Evolutionary conservation across 148 eudicot species (phyloP), one percentile per base, ranked within the genome.

Genomic region (Spergularia marina): DNA sequence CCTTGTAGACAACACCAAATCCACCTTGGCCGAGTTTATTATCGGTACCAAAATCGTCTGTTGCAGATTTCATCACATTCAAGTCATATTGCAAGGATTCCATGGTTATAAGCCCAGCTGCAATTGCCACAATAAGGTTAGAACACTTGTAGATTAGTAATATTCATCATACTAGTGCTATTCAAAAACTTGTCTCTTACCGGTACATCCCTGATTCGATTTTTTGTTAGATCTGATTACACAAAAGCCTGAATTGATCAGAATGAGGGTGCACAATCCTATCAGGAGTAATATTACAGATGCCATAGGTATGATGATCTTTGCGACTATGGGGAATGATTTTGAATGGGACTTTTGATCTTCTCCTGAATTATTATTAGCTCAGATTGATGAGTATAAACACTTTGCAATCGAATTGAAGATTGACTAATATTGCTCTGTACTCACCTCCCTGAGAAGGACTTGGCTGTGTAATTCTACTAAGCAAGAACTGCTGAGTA

Each of bases 1-100:
- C 74, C 74, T 71, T 55, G 51, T 71, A 71, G 54, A 71, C 74
- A 20, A 53, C 10, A 5, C 74, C 82, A 70, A 80, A 80, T 56
- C 83, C 83, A 4, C 83, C 83, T 71, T 80, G 62, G 15, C 83
- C 86, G 1, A 83, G 78, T 36, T 57, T 77, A 17, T 80, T 77
- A 49, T 68, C 78, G 2, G 12, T 16, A 0, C 81, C 69, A 63
- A 83, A 83, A 39, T 83, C 51, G 21, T 25, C 39, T 18, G 86
- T 83, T 61, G 86, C 83, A 53, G 63, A 54, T 66, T 68, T 47
- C 8, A 83, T 58, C 3, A 61, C 61, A 16, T 18, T 55, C 2
- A 83, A 51, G 13, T 83, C 80, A 16, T 65, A 61, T 47, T 76
- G 79, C 55, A 83, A 34, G 20, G 67, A 76, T 5, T 79, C 77